phyloP scores from a whole-genome alignment of 306 rosid genomes.

The Boehmeria nivea region DNA sequence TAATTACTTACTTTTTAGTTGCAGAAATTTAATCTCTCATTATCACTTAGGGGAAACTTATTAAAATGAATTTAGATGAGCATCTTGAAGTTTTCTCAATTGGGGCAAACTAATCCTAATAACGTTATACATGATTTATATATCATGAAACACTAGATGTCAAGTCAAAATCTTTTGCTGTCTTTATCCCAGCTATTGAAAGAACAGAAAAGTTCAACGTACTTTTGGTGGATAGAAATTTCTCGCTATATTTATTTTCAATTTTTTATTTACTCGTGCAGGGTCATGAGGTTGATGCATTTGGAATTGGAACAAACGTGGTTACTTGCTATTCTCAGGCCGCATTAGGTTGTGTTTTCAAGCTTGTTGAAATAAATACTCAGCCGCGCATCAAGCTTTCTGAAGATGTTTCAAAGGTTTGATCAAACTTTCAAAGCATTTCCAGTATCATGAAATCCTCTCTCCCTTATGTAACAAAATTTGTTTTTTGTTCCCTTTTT shows the following conservation, averaged over 20 bases:
- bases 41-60: too few species aligned
- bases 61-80: too few species aligned
- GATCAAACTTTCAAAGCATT: slow-evolving; percentile 17
- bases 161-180: background rate
- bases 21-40: too few species aligned
- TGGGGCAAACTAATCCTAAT: too few species aligned
- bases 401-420: slow-evolving; percentile 96
- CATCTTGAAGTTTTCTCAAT: too few species aligned
- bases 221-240: too few species aligned
- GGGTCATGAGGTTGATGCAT: slow-evolving; percentile 99
- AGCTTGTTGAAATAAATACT: slow-evolving; percentile 91
- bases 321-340: slow-evolving; percentile 99
- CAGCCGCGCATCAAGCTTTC: slow-evolving; percentile 98
- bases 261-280: slow-evolving; percentile 19
- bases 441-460: slow-evolving; percentile 6
- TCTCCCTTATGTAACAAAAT: slow-evolving; percentile 9
- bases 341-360: slow-evolving; percentile 96
- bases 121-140: background rate
- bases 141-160: background rate
- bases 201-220: background rate
- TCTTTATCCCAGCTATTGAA: background rate
- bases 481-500: background rate
- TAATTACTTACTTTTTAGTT: too few species aligned
- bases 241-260: too few species aligned
- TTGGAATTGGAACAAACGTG: slow-evolving; percentile 90